phyloP scores from a whole-genome alignment of 768 basidiomycete genomes.

The Hysterangium stoloniferum region DNA sequence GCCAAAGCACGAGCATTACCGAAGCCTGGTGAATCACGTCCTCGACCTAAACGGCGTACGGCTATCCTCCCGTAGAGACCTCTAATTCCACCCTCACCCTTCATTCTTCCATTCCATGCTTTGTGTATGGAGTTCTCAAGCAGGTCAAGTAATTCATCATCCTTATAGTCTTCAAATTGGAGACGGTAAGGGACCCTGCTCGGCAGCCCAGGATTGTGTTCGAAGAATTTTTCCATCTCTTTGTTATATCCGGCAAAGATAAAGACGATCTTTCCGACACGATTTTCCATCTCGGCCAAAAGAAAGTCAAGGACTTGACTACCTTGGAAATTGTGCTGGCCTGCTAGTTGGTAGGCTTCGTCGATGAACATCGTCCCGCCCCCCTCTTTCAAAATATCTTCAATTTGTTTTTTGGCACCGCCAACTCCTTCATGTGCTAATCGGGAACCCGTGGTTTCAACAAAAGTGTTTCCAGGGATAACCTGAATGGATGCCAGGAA shows the following conservation, averaged over 20 bases:
- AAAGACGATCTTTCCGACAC: constrained; percentile 55
- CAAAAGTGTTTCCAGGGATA: constrained; percentile 43
- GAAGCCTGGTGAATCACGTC: constrained; percentile 51
- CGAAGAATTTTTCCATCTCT: constrained; percentile 72
- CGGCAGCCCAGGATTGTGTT: constrained; percentile 61
- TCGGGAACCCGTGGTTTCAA: constrained; percentile 57
- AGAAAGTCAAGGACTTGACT: constrained; percentile 59
- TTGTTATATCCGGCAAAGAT: constrained; percentile 64
- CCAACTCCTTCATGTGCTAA: constrained; percentile 50
- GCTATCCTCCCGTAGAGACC: constrained; percentile 52
- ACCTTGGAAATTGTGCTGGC: constrained; percentile 40
- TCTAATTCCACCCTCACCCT: constrained; percentile 39
- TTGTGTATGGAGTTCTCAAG: constrained; percentile 41
- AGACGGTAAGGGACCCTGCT: constrained; percentile 62
- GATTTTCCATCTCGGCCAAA: constrained; percentile 70
- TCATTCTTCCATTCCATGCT: constrained; percentile 42
- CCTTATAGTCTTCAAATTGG: constrained; percentile 53
- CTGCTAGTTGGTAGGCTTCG: constrained; percentile 62
- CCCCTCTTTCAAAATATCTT: constrained; percentile 39
- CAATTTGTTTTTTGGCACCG: constrained; percentile 42
- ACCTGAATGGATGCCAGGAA: constrained; percentile 49
- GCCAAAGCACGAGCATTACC: constrained; percentile 60
- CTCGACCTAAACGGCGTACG: constrained; percentile 52
- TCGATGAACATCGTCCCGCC: constrained; percentile 66
- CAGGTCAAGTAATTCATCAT: constrained; percentile 49